A percentile compares a stretch with the other conserved stretches of the same genome.
Evolutionary conservation across 116 monocot species (phyloP).

Genomic region (Posidonia oceanica): DNA sequence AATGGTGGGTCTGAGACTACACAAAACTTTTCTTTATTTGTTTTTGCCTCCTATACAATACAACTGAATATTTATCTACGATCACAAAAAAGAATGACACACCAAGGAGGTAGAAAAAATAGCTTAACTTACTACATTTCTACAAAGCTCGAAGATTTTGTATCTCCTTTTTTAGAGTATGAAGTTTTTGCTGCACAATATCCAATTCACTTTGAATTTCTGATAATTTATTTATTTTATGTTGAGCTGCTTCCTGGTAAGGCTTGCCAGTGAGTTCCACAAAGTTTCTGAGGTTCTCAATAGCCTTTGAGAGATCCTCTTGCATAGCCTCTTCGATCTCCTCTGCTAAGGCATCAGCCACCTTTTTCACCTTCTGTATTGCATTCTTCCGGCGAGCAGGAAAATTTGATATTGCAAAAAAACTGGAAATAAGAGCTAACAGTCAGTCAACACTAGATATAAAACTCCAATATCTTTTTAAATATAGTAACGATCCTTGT

Average conservation of each 20-base stretch:
- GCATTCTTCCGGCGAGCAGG: constrained; percentile 56
- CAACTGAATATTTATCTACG: not conserved
- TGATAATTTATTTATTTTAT: constrained; percentile 31
- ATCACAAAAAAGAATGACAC: not conserved
- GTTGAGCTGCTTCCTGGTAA: constrained; percentile 55
- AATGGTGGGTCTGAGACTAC: no score
- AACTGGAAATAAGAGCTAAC: constrained; percentile 21
- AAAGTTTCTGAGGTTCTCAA: constrained; percentile 29
- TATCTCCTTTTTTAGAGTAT: constrained; percentile 45
- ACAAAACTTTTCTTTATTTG: no score
- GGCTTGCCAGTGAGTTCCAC: constrained; percentile 53
- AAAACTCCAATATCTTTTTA: not conserved
- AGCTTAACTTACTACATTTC: not conserved
- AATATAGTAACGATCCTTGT: no score
- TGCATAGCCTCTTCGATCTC: constrained; percentile 77
- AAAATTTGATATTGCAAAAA: constrained; percentile 66
- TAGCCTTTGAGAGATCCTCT: constrained; percentile 40
- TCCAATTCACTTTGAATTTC: constrained; percentile 37
- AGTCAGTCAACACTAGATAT: not conserved
- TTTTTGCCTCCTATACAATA: no score
- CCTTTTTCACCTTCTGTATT: constrained; percentile 55
- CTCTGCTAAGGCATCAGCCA: constrained; percentile 46
- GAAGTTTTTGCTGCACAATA: constrained; percentile 28
- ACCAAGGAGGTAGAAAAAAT: not conserved
- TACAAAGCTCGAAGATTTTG: constrained; percentile 22